Evolutionary conservation across 768 basidiomycete genomes (phyloP).

Genomic region (Rhodosporidiobolus odoratus): DNA sequence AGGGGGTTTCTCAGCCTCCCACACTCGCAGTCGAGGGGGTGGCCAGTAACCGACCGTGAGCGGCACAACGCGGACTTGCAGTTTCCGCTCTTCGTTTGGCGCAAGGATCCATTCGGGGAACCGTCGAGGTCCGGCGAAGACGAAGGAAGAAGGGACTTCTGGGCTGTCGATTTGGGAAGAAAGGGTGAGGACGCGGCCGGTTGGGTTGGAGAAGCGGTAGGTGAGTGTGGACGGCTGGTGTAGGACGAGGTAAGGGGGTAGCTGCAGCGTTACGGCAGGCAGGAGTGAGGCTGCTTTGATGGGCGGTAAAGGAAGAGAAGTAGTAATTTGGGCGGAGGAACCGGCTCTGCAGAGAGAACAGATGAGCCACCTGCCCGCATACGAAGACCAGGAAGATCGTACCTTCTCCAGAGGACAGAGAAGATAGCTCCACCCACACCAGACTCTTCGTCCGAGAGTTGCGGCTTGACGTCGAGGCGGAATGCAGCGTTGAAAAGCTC

Average conservation of each 20-base stretch:
- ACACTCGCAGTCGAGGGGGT: constrained; percentile 27
- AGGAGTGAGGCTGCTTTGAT: constrained; percentile 63
- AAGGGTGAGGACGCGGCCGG: constrained; percentile 58
- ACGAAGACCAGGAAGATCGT: neutral
- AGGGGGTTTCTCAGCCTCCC: constrained; percentile 5
- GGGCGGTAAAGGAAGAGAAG: constrained; percentile 48
- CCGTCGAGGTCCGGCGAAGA: constrained; percentile 68
- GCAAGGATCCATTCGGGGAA: constrained; percentile 66
- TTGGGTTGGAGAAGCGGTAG: constrained; percentile 62
- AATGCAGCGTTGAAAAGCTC: constrained; percentile 62
- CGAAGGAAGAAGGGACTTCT: constrained; percentile 58
- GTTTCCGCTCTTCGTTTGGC: constrained; percentile 52
- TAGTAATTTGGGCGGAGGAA: neutral
- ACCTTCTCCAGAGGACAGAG: constrained; percentile 42
- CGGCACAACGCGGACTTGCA: constrained; percentile 14
- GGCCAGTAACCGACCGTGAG: constrained; percentile 4
- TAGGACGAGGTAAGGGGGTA: constrained; percentile 61
- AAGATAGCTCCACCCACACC: constrained; percentile 6
- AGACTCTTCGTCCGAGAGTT: neutral
- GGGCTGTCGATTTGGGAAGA: constrained; percentile 65
- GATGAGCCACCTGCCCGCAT: neutral
- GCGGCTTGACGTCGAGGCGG: constrained; percentile 49
- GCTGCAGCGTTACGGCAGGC: constrained; percentile 56
- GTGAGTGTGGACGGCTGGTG: constrained; percentile 42
- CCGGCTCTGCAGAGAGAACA: neutral